Evolutionary conservation across 2,329 filamentous ascomycete species (phyloP).

Genomic region (Paecilomyces fulvus): DNA sequence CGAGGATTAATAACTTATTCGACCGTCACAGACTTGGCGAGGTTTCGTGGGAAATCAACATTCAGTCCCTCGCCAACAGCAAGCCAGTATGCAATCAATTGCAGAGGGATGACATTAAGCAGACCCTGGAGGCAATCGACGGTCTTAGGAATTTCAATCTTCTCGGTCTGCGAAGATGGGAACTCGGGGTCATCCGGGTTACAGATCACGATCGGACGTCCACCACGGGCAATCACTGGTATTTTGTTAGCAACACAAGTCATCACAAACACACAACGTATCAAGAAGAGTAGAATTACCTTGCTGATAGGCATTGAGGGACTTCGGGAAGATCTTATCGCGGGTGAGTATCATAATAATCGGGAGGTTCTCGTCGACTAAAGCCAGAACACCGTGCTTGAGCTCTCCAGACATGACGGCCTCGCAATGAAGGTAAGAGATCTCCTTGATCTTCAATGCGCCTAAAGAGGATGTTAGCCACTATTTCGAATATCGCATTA

Average conservation of each 20-base stretch:
- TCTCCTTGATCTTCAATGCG: constrained; percentile 99
- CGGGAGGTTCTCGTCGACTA: constrained; percentile 95
- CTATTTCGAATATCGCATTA: background rate
- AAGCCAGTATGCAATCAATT: constrained; percentile 98
- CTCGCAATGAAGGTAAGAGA: constrained; percentile 98
- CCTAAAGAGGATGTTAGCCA: constrained; percentile 33
- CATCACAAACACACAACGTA: background rate
- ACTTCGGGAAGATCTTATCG: constrained; percentile 94
- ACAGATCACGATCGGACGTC: constrained; percentile 98
- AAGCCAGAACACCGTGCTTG: constrained; percentile 94
- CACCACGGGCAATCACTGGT: constrained; percentile 83
- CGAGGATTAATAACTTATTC: constrained; percentile 54
- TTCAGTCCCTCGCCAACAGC: constrained; percentile 93
- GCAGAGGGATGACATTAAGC: constrained; percentile 93
- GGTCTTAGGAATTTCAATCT: constrained; percentile 94
- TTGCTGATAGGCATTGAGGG: constrained; percentile 99
- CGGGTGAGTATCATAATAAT: constrained; percentile 99
- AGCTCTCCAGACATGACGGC: constrained; percentile 99
- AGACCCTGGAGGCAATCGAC: constrained; percentile 94
- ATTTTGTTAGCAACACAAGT: constrained; percentile 16
- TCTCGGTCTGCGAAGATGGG: constrained; percentile 76
- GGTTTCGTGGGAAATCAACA: constrained; percentile 96
- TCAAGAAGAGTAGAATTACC: constrained; percentile 41
- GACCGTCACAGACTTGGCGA: constrained; percentile 98
- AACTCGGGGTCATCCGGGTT: constrained; percentile 87